Base-by-base conservation (phyloP, 352 stramenopile genomes). In the Phytophthora aleatoria region DNA sequence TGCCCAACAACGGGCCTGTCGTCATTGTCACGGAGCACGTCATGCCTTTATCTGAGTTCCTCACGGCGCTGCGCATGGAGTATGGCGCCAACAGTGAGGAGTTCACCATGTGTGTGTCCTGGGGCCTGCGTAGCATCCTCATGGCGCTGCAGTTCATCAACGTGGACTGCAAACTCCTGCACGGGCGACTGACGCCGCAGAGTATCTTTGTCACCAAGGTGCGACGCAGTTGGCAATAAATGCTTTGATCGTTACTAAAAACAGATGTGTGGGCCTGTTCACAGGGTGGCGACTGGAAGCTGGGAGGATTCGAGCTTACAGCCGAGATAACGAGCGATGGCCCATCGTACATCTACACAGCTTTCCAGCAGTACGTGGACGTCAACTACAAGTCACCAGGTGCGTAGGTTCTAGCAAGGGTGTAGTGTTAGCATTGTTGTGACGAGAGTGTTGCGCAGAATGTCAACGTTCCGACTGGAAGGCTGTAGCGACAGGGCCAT, bases 21-120 rank as follows among this genome's bases (percentile, higher is more conserved):
- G 83, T 98, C 31, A 90, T 99, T 67, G 88, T 98, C 8, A 99
- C 96, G 3, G 96, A 99, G 80, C 76, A 85, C n/a, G 95, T 97
- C 47, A 85, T 91, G 53, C 85, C 94, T 3, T 76, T 99, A 11
- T 81, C 87, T 36, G 70, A 91, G 62, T 99, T 94, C 75, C 77
- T 99, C 12, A 85, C 91, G 3, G 67, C 76, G 42, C 69, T 95
- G 50, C 77, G 82, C 16, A 73, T 75, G 63, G 63, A 94, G 57
- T 85, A 92, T 64, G 73, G 80, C 59, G 60, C 42, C 31, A 50
- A 64, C 31, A 88, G 79, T 50, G 81, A 92, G 44, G 85, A 91
- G 55, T 90, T 93, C 69, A 60, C 80, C 11, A 91, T 95, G 72
- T 92, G 91, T 38, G 73, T 99, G 2, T 84, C 91, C 4, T 99